Evolutionary conservation across 345 rosid species (phyloP).

Genomic region (Acer yangbiense): DNA sequence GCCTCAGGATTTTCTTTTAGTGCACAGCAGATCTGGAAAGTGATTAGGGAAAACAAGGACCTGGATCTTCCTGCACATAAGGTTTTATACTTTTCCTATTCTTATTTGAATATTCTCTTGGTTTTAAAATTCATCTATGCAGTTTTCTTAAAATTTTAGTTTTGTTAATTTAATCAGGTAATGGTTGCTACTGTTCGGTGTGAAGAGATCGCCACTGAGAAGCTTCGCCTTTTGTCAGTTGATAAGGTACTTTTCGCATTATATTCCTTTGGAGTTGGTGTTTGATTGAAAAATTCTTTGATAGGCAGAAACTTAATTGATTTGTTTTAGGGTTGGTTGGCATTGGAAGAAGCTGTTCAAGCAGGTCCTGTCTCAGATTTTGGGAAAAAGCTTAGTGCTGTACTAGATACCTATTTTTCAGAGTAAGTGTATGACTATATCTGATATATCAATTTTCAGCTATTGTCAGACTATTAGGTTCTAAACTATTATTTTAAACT

Average conservation of each 20-base stretch:
- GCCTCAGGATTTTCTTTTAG: constrained; percentile 90
- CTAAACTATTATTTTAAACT: not conserved
- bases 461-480: not conserved
- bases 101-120: not conserved
- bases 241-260: constrained; percentile 52
- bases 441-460: not conserved
- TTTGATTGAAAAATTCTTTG: constrained; percentile 19
- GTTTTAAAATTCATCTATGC: constrained; percentile 17
- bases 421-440: constrained; percentile 49
- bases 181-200: constrained; percentile 97
- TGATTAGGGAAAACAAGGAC: constrained; percentile 85
- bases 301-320: constrained; percentile 14
- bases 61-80: constrained; percentile 95
- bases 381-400: constrained; percentile 67
- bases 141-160: constrained; percentile 4
- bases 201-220: constrained; percentile 83
- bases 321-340: constrained; percentile 61
- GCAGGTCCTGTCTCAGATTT: constrained; percentile 59
- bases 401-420: constrained; percentile 55
- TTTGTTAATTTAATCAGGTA: constrained; percentile 47
- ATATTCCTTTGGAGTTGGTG: constrained; percentile 6
- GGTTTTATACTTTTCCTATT: constrained; percentile 39
- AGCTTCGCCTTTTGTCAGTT: constrained; percentile 43
- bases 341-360: constrained; percentile 62
- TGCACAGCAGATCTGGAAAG: constrained; percentile 78